Evolutionary conservation across 2,329 filamentous ascomycete species (phyloP).

Genomic region (Fusarium dlaminii): DNA sequence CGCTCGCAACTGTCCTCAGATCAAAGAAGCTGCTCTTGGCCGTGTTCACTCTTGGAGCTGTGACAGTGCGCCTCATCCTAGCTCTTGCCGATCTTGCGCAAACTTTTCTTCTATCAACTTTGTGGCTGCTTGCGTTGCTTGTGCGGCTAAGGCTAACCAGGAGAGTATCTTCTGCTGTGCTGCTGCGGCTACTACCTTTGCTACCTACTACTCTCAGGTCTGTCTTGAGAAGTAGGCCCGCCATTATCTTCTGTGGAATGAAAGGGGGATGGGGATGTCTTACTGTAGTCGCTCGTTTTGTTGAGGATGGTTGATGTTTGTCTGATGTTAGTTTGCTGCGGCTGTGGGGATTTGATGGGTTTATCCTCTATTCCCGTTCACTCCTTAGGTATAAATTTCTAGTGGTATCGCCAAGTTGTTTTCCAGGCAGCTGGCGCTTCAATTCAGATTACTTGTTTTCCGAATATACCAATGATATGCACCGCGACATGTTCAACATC

Average conservation of each 20-base stretch:
- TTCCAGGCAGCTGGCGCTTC: not conserved
- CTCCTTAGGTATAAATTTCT: not conserved
- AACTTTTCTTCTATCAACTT: conserved; percentile 22
- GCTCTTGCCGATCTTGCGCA: conserved; percentile 14
- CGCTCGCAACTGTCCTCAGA: conserved; percentile 10
- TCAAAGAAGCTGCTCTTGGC: conserved; percentile 1
- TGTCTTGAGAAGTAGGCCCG: conserved; percentile 11
- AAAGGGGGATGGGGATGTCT: not conserved
- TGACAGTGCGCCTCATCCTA: conserved; percentile 9
- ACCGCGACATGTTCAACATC: too few species aligned
- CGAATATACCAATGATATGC: rapidly evolving
- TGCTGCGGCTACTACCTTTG: conserved; percentile 15
- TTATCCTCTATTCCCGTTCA: not conserved
- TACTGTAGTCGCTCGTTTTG: not conserved
- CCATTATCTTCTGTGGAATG: rapidly evolving
- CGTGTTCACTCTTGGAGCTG: conserved; percentile 10
- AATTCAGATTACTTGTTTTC: not conserved
- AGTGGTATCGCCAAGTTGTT: not conserved
- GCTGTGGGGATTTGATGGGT: rapidly evolving
- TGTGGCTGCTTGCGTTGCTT: conserved; percentile 15
- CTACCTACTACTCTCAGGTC: conserved; percentile 25
- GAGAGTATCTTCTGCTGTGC: conserved; percentile 25
- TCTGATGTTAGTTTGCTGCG: not conserved
- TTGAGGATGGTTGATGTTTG: too few species aligned
- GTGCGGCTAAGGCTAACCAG: conserved; percentile 21